Evolutionary conservation across 2,329 filamentous ascomycete species (phyloP).

Genomic region (Colletotrichum paranaense): DNA sequence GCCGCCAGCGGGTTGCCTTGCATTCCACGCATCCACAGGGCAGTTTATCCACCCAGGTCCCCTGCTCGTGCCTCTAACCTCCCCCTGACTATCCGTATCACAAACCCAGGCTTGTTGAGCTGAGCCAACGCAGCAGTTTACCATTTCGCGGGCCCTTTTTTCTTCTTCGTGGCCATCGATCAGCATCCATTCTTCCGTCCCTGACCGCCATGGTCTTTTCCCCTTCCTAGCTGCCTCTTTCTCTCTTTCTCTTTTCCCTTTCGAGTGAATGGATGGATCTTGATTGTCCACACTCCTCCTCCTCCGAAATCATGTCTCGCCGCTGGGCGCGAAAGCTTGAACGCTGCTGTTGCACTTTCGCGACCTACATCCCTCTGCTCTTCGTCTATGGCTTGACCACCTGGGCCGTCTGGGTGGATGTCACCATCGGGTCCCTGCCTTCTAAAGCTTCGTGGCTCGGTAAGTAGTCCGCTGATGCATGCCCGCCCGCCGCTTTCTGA

Average conservation of each 20-base stretch:
- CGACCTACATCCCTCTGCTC: constrained; percentile 85
- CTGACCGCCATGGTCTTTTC: constrained; percentile 28
- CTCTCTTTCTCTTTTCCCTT: constrained; percentile 5
- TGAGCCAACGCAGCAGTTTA: constrained; percentile 1
- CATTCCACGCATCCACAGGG: not conserved
- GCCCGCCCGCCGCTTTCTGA: constrained; percentile 25
- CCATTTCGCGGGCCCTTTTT: constrained; percentile 20
- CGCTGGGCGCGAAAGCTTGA: constrained; percentile 78
- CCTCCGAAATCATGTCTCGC: constrained; percentile 63
- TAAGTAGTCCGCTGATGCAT: constrained; percentile 47
- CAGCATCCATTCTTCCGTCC: constrained; percentile 19
- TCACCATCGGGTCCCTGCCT: constrained; percentile 74
- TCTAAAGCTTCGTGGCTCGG: constrained; percentile 67
- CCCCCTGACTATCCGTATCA: constrained; percentile 22
- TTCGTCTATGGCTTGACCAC: constrained; percentile 93
- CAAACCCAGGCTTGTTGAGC: constrained; percentile 14
- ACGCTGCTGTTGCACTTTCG: constrained; percentile 82
- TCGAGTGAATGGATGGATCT: constrained; percentile 35
- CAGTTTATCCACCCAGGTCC: not conserved
- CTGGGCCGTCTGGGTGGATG: constrained; percentile 92
- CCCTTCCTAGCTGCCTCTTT: constrained; percentile 10
- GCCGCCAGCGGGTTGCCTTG: not conserved
- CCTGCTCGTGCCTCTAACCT: constrained; percentile 9
- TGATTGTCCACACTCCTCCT: constrained; percentile 11
- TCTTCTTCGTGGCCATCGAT: constrained; percentile 5